Base-by-base conservation (phyloP, 257 asterid species). In the Coffea canephora region DNA sequence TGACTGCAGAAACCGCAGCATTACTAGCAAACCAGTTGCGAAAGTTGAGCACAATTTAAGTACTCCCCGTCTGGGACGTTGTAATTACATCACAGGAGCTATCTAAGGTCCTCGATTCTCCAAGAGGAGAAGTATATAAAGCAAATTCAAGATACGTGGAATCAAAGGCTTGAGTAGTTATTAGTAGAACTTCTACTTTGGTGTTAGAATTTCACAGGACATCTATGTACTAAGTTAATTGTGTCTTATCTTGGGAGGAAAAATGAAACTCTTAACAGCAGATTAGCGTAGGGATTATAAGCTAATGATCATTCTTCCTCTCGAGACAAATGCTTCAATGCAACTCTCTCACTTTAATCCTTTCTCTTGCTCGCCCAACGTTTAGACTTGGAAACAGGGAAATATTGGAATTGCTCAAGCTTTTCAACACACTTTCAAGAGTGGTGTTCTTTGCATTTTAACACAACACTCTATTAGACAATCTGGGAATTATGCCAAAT, bases 1-100 rank as follows among this genome's bases (percentile, higher is more conserved):
- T 15, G 90, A 87, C 89, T 85, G 83, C 83, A 85, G 61, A 70
- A 69, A 15, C 16, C 34, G 69, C 39, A 55, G 62, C 55, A 68
- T 81, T 76, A 69, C 55, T 36, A 69, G 18, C 13, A 31, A 4
- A 41, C 25, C 21, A 46, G 62, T 46, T 41, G 10, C 48, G 50
- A 55, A 52, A 39, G 12, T 34, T 23, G 57, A 49, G 27, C 31
- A 55, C 11, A 55, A 16, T 19, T 27, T 54, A 39, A 6, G 2
- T 34, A 36, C 19, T 7, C 18, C 9, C 4, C 7, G 50, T 39
- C 43, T 2, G 5, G 43, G 43, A 39, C 52, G 69, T 18, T 61
- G 50, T 14, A 52, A 43, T 43, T 48, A 4, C n/a, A n/a, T 39
- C 13, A 55, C 13, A 71, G 19, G 6, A 39, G 9, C 23, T 23